Conservation (phyloP, 352 stramenopile genomes). For the Phytopythium litorale region DNA sequence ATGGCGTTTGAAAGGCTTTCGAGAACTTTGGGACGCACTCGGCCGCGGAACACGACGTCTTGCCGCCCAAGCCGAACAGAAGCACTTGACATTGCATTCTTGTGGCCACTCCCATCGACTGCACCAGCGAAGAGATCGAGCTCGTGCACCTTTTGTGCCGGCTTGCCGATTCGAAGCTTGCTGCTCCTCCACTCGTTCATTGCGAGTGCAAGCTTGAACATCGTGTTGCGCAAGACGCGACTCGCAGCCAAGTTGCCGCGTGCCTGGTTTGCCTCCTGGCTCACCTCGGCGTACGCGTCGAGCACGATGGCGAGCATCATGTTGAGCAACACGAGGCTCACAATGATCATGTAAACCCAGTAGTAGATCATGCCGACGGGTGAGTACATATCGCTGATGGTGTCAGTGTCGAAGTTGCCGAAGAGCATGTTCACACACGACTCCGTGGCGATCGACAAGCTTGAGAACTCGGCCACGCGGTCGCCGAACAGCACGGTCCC, state of each 20-base stretch:
- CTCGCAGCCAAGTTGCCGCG: constrained; percentile 17
- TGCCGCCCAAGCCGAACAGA: neutral
- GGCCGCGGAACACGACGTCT: constrained; percentile 19
- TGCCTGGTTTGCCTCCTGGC: constrained; percentile 23
- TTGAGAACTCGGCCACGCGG: constrained; percentile 35
- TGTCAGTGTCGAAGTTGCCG: constrained; percentile 42
- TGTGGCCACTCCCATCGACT: neutral
- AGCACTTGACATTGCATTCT: constrained; percentile 8
- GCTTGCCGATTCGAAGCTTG: neutral
- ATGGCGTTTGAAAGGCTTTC: constrained; percentile 8
- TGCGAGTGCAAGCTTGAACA: constrained; percentile 13
- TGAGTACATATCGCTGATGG: constrained; percentile 26
- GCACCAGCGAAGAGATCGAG: neutral
- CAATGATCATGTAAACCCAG: constrained; percentile 51
- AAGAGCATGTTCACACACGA: constrained; percentile 59
- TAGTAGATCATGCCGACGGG: constrained; percentile 51
- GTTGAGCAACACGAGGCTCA: constrained; percentile 55
- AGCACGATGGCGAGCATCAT: constrained; percentile 64
- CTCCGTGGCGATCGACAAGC: constrained; percentile 25
- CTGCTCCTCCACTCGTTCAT: constrained; percentile 8
- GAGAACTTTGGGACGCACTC: constrained; percentile 16
- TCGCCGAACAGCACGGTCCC: constrained; percentile 46
- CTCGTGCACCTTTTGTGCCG: constrained; percentile 1
- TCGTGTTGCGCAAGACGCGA: constrained; percentile 23
- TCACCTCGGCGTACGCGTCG: constrained; percentile 49